phyloP scores from a whole-genome alignment of 78 protist genomes.

The Dictyostelium intermedium region DNA sequence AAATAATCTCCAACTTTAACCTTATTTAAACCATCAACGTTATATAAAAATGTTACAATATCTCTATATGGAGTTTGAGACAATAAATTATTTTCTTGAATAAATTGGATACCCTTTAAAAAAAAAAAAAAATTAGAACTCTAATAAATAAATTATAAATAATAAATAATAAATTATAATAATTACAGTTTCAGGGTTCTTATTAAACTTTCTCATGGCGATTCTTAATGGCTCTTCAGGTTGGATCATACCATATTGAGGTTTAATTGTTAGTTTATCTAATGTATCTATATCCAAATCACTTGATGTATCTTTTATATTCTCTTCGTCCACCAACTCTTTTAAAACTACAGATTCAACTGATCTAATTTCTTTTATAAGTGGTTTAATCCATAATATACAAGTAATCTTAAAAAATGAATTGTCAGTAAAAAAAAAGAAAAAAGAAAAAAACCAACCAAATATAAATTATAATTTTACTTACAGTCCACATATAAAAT shows the following conservation, averaged over 20 bases:
- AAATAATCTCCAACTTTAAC: slow-evolving; percentile 63
- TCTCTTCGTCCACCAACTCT: slow-evolving; percentile 39
- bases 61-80: slow-evolving; percentile 1
- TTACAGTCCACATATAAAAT: slow-evolving; percentile 12
- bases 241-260: slow-evolving; percentile 49
- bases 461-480: no score
- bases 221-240: slow-evolving; percentile 64
- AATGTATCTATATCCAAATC: slow-evolving; percentile 30
- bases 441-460: not conserved
- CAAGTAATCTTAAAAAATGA: not conserved
- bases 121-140: not conserved
- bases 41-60: slow-evolving; percentile 27
- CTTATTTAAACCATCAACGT: slow-evolving; percentile 55
- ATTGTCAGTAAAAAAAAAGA: not conserved
- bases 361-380: slow-evolving; percentile 8
- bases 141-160: not conserved
- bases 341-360: not conserved
- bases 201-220: slow-evolving; percentile 62
- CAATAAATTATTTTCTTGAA: slow-evolving; percentile 43
- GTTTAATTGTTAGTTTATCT: slow-evolving; percentile 25
- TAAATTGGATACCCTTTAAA: slow-evolving; percentile 34
- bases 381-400: slow-evolving; percentile 42
- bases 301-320: not conserved
- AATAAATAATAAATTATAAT: not conserved
- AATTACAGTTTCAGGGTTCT: slow-evolving; percentile 55